phyloP scores from a whole-genome alignment of 495 filamentous ascomycete genomes.

The Astrocystis sublimbata region DNA sequence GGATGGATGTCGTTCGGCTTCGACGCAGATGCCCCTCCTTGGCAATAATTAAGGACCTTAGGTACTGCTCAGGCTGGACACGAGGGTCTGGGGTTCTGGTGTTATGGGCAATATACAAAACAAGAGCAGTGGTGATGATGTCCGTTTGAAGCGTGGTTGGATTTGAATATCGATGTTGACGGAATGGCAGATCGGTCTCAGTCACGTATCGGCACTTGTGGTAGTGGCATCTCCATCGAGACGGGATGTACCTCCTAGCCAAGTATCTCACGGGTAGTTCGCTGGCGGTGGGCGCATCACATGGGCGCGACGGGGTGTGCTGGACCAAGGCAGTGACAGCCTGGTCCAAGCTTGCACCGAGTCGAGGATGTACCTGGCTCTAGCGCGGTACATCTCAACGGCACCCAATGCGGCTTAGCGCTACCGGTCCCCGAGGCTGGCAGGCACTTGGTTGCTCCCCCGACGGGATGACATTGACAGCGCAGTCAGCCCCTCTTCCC shows the following conservation, averaged over 20 bases:
- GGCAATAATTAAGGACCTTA: too few species aligned
- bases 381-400: neutral
- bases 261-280: too few species aligned
- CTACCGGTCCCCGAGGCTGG: neutral
- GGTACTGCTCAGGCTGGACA: too few species aligned
- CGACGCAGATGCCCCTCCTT: neutral
- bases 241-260: neutral
- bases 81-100: neutral
- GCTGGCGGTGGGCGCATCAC: neutral
- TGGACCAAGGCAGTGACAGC: neutral
- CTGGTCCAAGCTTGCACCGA: neutral
- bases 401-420: neutral
- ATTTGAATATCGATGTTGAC: neutral
- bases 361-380: neutral
- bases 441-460: constrained; percentile 2
- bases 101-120: neutral
- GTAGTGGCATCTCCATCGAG: neutral
- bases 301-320: constrained; percentile 2
- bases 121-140: neutral
- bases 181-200: neutral
- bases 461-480: neutral
- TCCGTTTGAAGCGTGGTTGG: neutral
- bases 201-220: neutral
- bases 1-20: neutral
- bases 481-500: constrained; percentile 6